Conservation (phyloP, 2,329 filamentous ascomycete genomes). For the Phialemoniopsis sp. region DNA sequence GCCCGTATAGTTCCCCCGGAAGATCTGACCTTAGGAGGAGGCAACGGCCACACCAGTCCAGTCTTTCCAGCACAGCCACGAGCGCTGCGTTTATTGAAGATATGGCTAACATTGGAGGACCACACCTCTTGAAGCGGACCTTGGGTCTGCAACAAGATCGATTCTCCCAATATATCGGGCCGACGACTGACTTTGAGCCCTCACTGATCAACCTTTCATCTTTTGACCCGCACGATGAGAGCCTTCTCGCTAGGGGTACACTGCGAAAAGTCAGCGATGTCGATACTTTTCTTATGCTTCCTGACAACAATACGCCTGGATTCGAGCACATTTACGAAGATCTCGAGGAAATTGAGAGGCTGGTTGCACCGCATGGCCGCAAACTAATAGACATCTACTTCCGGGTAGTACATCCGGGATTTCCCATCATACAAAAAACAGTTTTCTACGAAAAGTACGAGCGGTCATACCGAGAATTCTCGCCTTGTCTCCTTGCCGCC, state of each 20-base stretch:
- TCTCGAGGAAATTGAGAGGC: slow-evolving; percentile 63
- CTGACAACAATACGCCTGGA: slow-evolving; percentile 68
- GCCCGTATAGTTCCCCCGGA: slow-evolving; percentile 49
- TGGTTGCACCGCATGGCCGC: slow-evolving; percentile 59
- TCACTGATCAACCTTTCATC: slow-evolving; percentile 77
- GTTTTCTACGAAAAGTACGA: slow-evolving; percentile 60
- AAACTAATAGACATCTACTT: slow-evolving; percentile 66
- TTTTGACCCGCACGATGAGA: slow-evolving; percentile 80
- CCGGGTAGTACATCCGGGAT: slow-evolving; percentile 53
- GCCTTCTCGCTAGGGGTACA: slow-evolving; percentile 62
- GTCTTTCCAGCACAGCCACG: slow-evolving; percentile 56
- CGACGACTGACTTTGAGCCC: slow-evolving; percentile 79
- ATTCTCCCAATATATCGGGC: slow-evolving; percentile 79
- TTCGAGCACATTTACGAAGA: slow-evolving; percentile 67
- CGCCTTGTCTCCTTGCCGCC: slow-evolving; percentile 53
- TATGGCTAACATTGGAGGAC: slow-evolving; percentile 66
- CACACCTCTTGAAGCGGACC: slow-evolving; percentile 62
- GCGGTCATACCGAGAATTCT: slow-evolving; percentile 52
- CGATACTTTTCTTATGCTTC: slow-evolving; percentile 77
- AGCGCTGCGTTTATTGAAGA: slow-evolving; percentile 64
- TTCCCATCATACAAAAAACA: slow-evolving; percentile 55
- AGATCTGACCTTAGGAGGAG: slow-evolving; percentile 49
- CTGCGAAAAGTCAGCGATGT: slow-evolving; percentile 72
- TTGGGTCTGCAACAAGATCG: slow-evolving; percentile 74
- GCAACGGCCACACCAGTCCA: slow-evolving; percentile 50